Evolutionary conservation across 2,329 filamentous ascomycete genomes (phyloP), one percentile per base, ranked within the genome.

Genomic region (Apiospora koreana): DNA sequence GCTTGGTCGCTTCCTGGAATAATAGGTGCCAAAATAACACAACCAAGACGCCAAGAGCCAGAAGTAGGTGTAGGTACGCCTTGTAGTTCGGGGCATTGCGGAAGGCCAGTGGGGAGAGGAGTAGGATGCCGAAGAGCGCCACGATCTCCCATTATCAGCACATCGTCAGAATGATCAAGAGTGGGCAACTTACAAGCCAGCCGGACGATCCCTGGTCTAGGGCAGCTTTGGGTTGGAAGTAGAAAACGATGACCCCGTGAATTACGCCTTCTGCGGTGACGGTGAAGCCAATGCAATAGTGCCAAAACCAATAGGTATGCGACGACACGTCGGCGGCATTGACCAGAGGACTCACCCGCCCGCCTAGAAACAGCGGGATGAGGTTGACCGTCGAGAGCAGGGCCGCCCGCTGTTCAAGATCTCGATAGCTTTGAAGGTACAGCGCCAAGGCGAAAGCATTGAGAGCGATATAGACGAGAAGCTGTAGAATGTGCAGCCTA

Each of bases 371-470:
- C 31, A 66, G 35, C 42, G 64, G 64, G 5, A 42, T 66, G 31
- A 66, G 35, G 64, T 66, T 66, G 14, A 66, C 23, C 23, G 64
- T 66, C 31, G 35, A 66, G 12, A 66, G 35, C 35, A 66, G 35
- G 23, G 64, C 64, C 6, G 64, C 64, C 9, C 64, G 28, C 31
- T 42, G 64, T 21, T 43, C 31, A 21, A 66, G 21, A 21, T 66
- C 64, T 16, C 35, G 21, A 14, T 23, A 23, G 35, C 35, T 42
- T n/a, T 43, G 64, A 21, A 66, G 35, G 23, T 42, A 66, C 35
- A 66, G 8, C 12, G 35, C 42, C 4, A 66, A 41, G 28, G 38
- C 42, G 23, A 66, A 41, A 7, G 23, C 35, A 25, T 66, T 66
- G 31, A 66, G 18, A 25, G 35, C 28, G 16, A 66, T 16, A 9